Base-by-base conservation (phyloP, 768 basidiomycete species). In the Tulasnella sp. region DNA sequence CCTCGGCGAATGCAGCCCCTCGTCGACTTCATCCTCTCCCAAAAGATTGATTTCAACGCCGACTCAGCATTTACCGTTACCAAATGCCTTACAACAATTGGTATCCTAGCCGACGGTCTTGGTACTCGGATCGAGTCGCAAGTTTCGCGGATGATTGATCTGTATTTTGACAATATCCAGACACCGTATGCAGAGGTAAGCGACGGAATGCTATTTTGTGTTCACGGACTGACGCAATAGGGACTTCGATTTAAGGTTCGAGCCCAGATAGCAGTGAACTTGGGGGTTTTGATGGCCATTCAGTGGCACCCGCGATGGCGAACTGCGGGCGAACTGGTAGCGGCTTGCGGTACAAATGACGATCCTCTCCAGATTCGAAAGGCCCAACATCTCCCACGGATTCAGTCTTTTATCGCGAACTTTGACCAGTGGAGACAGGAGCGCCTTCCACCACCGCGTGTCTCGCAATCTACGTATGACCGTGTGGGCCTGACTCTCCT, bases 1-100 rank as follows among this genome's bases (percentile, higher is more conserved):
- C 95, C 94, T 58, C 92, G 96, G 34, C 90, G 96, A 31, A 91
- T 90, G 82, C 86, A 91, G 80, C 89, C 90, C 16, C 84, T 98
- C 54, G 88, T 96, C 28, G 89, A 94, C 81, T 97, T 94, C 91
- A 91, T 96, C 80, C 84, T 93, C 44, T 87, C 90, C 28, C 88
- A 96, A 3, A 92, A 93, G 1, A 87, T 96, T 6, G 96, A 98
- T 82, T 95, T 97, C 85, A 89, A 90, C 48, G 90, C 92, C 72
- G 94, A 94, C 82, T 97, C 95, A 41, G 94, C 95, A 2, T 98
- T 98, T 85, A 90, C 92, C 82, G 95, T 95, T 89, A 93, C 89
- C 83, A 96, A 96, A 84, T 86, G 93, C 1, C 87, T 96, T 7
- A 88, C 90, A 48, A 85, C 93, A 14, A 88, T 94, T 81, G 90